Percentiles rank a stretch among this genome's conserved stretches.
Evolutionary conservation across 345 rosid species (phyloP).

Genomic region (Erucastrum elatum): DNA sequence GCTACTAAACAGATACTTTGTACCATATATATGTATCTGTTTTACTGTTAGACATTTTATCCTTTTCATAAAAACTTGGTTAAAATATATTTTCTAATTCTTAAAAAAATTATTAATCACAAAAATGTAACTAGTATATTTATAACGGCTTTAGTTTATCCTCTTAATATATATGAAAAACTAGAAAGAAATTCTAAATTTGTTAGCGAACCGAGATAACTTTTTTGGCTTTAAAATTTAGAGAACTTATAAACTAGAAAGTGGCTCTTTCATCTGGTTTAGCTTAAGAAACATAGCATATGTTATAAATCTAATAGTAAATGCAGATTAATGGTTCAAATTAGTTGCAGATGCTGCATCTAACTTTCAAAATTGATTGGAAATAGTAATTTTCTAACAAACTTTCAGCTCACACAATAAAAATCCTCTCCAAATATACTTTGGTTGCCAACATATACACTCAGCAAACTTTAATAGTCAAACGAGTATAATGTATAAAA

Average conservation of each 20-base stretch:
- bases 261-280: constrained; percentile 19
- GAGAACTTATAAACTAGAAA: not conserved
- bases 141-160: not conserved
- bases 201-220: not conserved
- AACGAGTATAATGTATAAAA: not conserved
- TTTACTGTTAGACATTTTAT: not conserved
- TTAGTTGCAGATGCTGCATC: constrained; percentile 10
- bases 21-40: not conserved
- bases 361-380: constrained; percentile 15
- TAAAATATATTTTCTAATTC: no score
- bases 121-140: not conserved
- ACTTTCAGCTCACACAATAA: not conserved
- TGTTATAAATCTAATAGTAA: not conserved
- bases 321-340: constrained; percentile 9
- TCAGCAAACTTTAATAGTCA: not conserved
- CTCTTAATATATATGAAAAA: not conserved
- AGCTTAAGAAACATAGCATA: constrained; percentile 7
- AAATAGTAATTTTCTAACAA: constrained; percentile 11
- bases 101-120: no score
- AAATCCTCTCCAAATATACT: not conserved
- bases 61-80: not conserved
- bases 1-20: not conserved
- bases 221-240: no score
- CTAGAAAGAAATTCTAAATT: not conserved
- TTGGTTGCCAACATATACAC: not conserved